Percentiles rank a stretch among this genome's conserved stretches.
Conservation (phyloP, 1,284 basidiomycete species). For the Moesziomyces sp. region DNA sequence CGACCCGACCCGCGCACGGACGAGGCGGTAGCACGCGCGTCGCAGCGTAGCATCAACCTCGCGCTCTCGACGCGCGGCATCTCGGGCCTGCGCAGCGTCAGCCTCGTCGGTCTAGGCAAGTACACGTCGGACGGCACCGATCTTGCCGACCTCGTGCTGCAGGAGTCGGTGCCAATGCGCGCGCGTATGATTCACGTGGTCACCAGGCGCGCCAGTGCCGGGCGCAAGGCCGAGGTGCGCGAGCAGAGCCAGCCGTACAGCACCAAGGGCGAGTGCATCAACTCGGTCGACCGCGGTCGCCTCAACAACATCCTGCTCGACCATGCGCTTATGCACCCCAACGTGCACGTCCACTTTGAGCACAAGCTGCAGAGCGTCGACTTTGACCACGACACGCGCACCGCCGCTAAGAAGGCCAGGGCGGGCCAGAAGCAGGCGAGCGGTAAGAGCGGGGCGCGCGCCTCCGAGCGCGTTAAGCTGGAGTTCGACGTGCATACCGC, state of each 20-base stretch:
- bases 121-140: conserved; percentile 58
- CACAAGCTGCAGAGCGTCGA: conserved; percentile 80
- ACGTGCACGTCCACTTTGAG: conserved; percentile 79
- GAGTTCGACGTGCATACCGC: conserved; percentile 32
- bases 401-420: background rate
- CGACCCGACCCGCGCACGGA: conserved; percentile 73
- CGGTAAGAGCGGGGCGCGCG: conserved; percentile 2
- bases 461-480: conserved; percentile 17
- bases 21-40: conserved; percentile 32
- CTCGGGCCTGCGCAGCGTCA: conserved; percentile 81
- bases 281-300: conserved; percentile 88
- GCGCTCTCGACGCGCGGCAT: conserved; percentile 94
- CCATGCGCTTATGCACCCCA: conserved; percentile 75
- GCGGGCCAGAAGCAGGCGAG: background rate
- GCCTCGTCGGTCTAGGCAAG: conserved; percentile 25
- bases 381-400: conserved; percentile 74
- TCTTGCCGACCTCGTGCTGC: conserved; percentile 79
- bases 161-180: conserved; percentile 89
- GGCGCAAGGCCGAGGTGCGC: conserved; percentile 35
- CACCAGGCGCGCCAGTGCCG: conserved; percentile 9
- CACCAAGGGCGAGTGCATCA: conserved; percentile 87
- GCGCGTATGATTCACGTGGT: conserved; percentile 91
- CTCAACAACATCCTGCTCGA: conserved; percentile 86
- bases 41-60: conserved; percentile 87
- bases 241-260: conserved; percentile 79